Evolutionary conservation across 345 rosid genomes (phyloP).

Genomic region (Geranium rotundifolium): DNA sequence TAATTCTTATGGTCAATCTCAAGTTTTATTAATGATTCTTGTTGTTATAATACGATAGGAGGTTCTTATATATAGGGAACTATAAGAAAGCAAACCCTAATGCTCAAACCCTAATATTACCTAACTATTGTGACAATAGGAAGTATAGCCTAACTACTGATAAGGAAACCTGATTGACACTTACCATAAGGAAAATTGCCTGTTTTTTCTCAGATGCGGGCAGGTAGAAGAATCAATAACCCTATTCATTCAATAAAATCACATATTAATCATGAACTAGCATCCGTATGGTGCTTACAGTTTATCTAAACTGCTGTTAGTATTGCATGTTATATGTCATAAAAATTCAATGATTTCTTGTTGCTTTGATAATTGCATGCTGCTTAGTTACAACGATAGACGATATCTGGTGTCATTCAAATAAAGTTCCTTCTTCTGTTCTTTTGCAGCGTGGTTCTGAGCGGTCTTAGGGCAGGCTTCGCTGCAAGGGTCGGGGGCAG

Average conservation of each 20-base stretch:
- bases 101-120: no score
- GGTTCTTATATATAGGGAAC: no score
- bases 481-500: constrained; percentile 8
- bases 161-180: no score
- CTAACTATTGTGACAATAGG: no score
- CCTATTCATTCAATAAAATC: background rate
- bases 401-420: no score
- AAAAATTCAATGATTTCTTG: background rate
- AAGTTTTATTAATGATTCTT: no score
- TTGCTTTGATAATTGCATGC: background rate
- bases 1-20: no score
- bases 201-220: constrained; percentile 38
- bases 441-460: constrained; percentile 11
- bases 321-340: background rate
- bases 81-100: no score
- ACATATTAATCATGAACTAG: background rate
- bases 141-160: no score
- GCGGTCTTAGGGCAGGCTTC: constrained; percentile 6
- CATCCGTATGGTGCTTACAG: background rate
- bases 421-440: background rate
- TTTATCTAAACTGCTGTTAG: background rate
- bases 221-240: constrained; percentile 18
- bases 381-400: background rate
- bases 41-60: no score
- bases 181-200: constrained; percentile 26